Evolutionary conservation across 169 alveolate species (phyloP), one percentile per base, ranked within the genome.

Genomic region (Theileria orientalis): DNA sequence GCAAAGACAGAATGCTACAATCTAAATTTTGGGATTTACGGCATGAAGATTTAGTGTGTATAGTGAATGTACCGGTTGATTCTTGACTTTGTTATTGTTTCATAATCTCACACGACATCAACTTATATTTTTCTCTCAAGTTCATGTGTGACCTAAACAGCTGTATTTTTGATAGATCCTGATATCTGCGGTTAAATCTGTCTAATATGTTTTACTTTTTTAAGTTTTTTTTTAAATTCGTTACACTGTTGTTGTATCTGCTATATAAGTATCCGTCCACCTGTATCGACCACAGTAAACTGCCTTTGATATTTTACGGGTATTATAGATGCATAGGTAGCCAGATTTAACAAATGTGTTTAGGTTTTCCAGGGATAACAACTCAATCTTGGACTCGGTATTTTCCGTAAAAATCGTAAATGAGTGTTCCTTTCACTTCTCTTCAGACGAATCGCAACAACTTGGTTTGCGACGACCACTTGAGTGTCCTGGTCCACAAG

Each of bases 301-400:
- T 49, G 21, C 87, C 87, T 7, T 46, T 79, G 29, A 0, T 74
- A 0, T 79, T 79, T 61, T 79, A 54, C 33, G 87, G 87, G 87
- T 79, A 46, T 19, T 77, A 37, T 30, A 8, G 14, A 11, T 30
- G 16, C 11, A 3, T 6, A n/a, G n/a, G n/a, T 1, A 0, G 1
- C 0, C 9, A 1, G 2, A 29, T 32, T 37, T 7, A 8, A 16
- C 49, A 9, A 9, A 5, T 16, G 23, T n/a, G 9, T 61, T 21
- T 32, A 61, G 70, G 56, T 61, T 61, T 16, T 44, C 59, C 9
- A 3, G 35, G 1, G 23, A 41, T 11, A 61, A 61, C 47, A 35
- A 2, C 16, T 37, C 83, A 14, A 33, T 79, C 5, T 14, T 79
- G 52, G 87, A 74, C n/a, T 63, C 75, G 2, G n/a, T 37, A 0